These are phyloP conservation scores for Phellopilus nigrolimitatus DNA, from an alignment of 1,284 basidiomycete species.

Conservation along the genomic window DNA sequence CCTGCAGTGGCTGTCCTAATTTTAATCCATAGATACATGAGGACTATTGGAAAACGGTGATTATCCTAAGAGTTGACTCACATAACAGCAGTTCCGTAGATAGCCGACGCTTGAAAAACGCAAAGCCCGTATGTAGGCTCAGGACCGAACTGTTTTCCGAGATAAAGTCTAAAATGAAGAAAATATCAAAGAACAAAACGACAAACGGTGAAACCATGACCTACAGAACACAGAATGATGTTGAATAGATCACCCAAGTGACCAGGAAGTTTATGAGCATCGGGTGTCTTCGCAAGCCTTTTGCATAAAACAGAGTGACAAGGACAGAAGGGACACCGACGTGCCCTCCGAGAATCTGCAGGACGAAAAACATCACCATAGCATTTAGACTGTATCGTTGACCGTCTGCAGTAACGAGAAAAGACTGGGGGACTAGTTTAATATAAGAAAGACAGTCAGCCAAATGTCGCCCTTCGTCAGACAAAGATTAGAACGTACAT, in stretches of 20 bases:
- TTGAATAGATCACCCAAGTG: constrained; percentile 18
- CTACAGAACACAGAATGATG: constrained; percentile 18
- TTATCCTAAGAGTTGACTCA: neutral
- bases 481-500: neutral
- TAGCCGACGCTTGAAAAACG: neutral
- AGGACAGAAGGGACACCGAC: constrained; percentile 13
- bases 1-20: neutral
- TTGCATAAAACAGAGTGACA: constrained; percentile 1
- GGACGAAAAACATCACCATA: constrained; percentile 14
- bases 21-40: neutral
- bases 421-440: neutral
- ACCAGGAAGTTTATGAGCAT: constrained; percentile 18
- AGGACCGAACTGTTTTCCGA: constrained; percentile 1
- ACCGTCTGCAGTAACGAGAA: neutral
- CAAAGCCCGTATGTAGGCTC: neutral
- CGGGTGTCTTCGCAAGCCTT: constrained; percentile 7
- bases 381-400: neutral
- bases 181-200: neutral
- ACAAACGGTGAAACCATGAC: neutral
- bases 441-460: too few species aligned
- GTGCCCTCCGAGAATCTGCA: constrained; percentile 18
- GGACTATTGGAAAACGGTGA: neutral
- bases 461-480: too few species aligned
- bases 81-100: constrained; percentile 1
- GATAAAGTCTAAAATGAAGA: neutral